Base-by-base conservation (phyloP, 2,329 filamentous ascomycete genomes). In the Pseudogymnoascus sp. region DNA sequence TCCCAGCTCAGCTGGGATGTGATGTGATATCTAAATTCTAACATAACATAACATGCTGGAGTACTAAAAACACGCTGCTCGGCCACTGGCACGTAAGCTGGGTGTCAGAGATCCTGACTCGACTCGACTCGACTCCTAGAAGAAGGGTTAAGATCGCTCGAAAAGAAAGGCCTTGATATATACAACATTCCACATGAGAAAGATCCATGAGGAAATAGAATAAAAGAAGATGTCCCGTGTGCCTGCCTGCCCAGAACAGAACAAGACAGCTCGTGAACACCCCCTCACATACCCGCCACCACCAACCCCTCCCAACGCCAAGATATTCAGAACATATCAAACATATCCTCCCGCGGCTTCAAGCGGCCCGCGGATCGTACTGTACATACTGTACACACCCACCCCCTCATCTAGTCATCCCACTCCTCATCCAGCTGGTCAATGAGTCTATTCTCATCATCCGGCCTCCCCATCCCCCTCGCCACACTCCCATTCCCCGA, bases 401-500 rank as follows among this genome's bases (percentile, higher is more conserved):
- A 3, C 23, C 13, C 6, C 45, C 13, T 43, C 51, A 8, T 65
- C 76, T 71, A 87, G 68, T 96, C 93, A 70, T 97, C 93, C 93
- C 93, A 98, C 74, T 97, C 93, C 75, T 98, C 93, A 72, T 98
- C 95, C 65, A 97, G 81, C 76, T 97, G 92, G 75, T 98, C 93
- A 75, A 99, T 98, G 70, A 98, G 78, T 67, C 92, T 81, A 76
- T 98, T 97, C 77, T 98, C 95, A 63, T 92, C 93, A 65, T 97
- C 93, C 6, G 68, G 62, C 16, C 66, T 60, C 45, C 65, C 66
- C 36, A 71, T 65, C 28, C 71, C 70, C 28, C 72, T 57, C 11
- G 68, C 64, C 34, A 64, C 81, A 75, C 71, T 79, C 79, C 69
- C 80, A 74, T 79, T 76, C 41, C 80, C 79, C 39, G 16, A 43